phyloP scores from a whole-genome alignment of 345 rosid genomes.

The Rhizophora apiculata region DNA sequence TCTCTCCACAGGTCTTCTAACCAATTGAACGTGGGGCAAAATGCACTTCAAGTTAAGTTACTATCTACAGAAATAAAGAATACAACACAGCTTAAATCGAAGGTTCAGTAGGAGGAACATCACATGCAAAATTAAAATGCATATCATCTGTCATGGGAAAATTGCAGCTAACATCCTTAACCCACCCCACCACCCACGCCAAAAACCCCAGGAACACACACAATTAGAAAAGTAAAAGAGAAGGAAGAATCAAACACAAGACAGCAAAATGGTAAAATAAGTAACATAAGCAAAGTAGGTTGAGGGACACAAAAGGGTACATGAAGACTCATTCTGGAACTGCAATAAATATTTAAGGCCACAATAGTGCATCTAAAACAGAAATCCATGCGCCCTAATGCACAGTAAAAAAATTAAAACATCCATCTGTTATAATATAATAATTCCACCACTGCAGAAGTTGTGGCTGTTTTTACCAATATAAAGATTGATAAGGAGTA shows the following conservation, averaged over 20 bases:
- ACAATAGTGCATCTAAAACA: too few relatives aligned
- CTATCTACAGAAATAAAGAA: background rate
- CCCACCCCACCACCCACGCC: too few relatives aligned
- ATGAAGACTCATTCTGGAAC: too few relatives aligned
- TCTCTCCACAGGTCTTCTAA: background rate
- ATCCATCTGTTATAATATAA: background rate
- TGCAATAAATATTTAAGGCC: too few relatives aligned
- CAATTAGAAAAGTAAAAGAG: background rate
- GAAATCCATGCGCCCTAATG: too few relatives aligned
- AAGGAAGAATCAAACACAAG: background rate
- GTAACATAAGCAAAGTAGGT: too few relatives aligned
- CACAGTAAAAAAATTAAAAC: background rate
- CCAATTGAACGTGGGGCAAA: background rate
- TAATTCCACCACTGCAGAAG: background rate
- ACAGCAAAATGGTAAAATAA: too few relatives aligned
- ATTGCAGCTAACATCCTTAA: background rate
- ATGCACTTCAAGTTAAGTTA: background rate
- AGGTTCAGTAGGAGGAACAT: background rate
- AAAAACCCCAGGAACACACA: background rate
- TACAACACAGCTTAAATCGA: background rate
- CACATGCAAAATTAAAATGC: background rate
- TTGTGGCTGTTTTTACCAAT: background rate
- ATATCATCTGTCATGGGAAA: background rate
- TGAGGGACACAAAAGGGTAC: too few relatives aligned
- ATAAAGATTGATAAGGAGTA: background rate